Evolutionary conservation across 768 basidiomycete species (phyloP).

Genomic region (Boletus tomentosulus): DNA sequence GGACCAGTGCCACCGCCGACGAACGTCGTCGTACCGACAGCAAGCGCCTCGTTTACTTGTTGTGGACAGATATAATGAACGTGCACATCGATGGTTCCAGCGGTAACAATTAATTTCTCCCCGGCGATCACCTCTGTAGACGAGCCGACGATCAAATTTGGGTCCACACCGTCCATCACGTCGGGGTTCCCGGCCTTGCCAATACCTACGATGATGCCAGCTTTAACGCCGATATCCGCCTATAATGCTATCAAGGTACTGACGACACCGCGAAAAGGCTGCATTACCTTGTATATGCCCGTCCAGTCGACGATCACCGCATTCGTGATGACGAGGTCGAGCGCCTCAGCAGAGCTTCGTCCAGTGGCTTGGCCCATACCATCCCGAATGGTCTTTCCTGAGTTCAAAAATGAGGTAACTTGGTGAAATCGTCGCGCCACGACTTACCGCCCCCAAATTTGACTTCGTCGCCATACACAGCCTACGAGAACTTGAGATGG

Average conservation of each 20-base stretch:
- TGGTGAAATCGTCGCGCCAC: neutral
- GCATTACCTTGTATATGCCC: conserved; percentile 83
- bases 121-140: conserved; percentile 95
- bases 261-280: neutral
- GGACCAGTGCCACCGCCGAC: conserved; percentile 97
- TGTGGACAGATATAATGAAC: conserved; percentile 96
- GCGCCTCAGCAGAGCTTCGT: conserved; percentile 55
- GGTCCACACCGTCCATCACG: conserved; percentile 76
- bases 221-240: conserved; percentile 93
- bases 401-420: neutral
- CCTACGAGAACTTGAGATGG: conserved; percentile 37
- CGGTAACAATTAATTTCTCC: conserved; percentile 90
- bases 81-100: conserved; percentile 90
- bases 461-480: conserved; percentile 92
- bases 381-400: conserved; percentile 91
- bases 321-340: conserved; percentile 95
- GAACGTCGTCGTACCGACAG: conserved; percentile 85
- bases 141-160: conserved; percentile 75
- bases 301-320: conserved; percentile 93
- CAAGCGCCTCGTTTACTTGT: conserved; percentile 80
- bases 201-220: conserved; percentile 77
- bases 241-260: conserved; percentile 28
- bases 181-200: conserved; percentile 99
- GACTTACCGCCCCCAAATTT: conserved; percentile 90
- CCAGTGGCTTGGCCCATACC: conserved; percentile 94